A percentile compares a stretch with the other conserved stretches of the same genome.
These are phyloP conservation scores for Stachybotrys chlorohalonatus DNA, from an alignment of 2,329 filamentous ascomycete species.

Conservation along the genomic window DNA sequence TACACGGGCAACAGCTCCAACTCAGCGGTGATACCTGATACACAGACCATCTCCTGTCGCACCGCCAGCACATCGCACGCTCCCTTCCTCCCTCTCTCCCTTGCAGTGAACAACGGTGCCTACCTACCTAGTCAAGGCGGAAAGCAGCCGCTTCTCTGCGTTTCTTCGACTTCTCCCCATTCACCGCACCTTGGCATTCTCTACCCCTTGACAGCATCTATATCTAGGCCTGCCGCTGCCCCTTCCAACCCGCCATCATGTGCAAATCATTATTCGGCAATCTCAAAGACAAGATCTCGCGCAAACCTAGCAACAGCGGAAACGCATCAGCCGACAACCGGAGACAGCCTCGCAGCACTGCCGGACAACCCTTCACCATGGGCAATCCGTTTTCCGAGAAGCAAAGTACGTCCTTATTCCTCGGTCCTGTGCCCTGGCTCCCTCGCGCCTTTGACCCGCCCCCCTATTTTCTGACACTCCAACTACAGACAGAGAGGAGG, in stretches of 20 bases:
- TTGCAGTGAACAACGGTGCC: too few species aligned
- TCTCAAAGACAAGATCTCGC: constrained; percentile 24
- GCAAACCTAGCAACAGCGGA: constrained; percentile 5
- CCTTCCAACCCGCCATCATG: constrained; percentile 6
- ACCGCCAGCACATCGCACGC: too few species aligned
- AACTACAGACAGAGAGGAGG: constrained; percentile 13
- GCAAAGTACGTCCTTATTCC: not conserved
- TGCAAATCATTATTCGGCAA: constrained; percentile 18
- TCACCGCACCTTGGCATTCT: too few species aligned
- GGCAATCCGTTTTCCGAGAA: constrained; percentile 5
- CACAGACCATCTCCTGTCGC: too few species aligned
- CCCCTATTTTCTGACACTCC: not conserved
- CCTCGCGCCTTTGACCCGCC: too few species aligned
- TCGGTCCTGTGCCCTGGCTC: not conserved
- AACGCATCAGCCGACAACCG: not conserved
- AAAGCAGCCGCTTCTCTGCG: too few species aligned
- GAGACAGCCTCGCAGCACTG: constrained; percentile 1
- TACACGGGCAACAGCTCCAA: too few species aligned
- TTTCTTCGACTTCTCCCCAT: too few species aligned
- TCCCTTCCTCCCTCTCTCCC: too few species aligned
- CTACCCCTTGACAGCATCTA: not conserved
- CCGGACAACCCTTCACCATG: not conserved
- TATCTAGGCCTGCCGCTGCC: not conserved
- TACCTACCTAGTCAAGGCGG: too few species aligned
- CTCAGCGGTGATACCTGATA: too few species aligned